These are phyloP conservation scores for Chlamydomonas reinhardtii DNA, from an alignment of 163 green algal genomes.

Conservation along the genomic window DNA sequence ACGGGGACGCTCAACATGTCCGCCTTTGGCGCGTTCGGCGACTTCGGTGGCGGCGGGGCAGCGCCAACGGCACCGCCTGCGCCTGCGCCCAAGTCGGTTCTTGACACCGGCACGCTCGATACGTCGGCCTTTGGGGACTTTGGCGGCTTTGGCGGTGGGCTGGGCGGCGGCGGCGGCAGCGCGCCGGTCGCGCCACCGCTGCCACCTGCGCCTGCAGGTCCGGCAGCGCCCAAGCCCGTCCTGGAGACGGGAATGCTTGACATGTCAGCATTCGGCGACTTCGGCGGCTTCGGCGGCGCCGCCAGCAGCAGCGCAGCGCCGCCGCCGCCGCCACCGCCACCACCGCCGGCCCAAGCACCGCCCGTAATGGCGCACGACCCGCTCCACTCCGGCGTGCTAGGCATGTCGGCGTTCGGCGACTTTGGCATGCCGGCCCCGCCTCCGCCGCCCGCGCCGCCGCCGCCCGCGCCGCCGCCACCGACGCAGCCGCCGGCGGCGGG, in stretches of 20 bases:
- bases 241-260: conserved; percentile 58
- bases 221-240: not conserved
- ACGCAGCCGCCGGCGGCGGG: not conserved
- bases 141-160: not conserved
- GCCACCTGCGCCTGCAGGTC: not conserved
- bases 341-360: not conserved
- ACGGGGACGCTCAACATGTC: conserved; percentile 51
- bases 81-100: not conserved
- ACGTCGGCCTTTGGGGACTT: conserved; percentile 60
- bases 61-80: not conserved
- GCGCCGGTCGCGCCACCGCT: not conserved
- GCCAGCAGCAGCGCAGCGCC: not conserved
- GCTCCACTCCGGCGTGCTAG: too few species aligned
- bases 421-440: not conserved
- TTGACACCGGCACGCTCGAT: conserved; percentile 55
- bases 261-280: conserved; percentile 54
- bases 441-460: not conserved
- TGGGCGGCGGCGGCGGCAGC: too few species aligned
- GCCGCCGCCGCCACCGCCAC: not conserved
- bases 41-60: not conserved
- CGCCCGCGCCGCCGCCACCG: not conserved
- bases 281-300: conserved; percentile 2
- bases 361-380: not conserved
- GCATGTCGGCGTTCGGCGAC: not conserved
- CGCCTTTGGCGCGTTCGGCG: conserved; percentile 51